A percentile compares a stretch with the other conserved stretches of the same genome.
Evolutionary conservation across 441 rosid genomes (phyloP).

Genomic region (Brassica hybrid): DNA sequence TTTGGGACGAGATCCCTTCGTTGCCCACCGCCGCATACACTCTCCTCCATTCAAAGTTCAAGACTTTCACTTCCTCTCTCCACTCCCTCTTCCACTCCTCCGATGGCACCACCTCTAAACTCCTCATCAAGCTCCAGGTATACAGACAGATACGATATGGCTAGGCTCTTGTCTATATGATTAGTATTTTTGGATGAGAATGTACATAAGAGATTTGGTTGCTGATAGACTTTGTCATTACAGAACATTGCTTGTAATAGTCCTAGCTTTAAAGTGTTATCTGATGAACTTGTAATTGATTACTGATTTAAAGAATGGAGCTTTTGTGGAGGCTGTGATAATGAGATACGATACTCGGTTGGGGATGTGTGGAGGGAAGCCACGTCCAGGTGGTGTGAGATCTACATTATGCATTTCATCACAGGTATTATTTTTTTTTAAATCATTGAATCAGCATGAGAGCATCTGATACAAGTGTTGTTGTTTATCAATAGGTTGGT

Average conservation of each 20-base stretch:
- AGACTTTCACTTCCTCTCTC: slow-evolving; percentile 71
- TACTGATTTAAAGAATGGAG: slow-evolving; percentile 59
- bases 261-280: neutral
- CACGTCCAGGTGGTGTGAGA: slow-evolving; percentile 87
- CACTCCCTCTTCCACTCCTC: slow-evolving; percentile 71
- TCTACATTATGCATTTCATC: slow-evolving; percentile 91
- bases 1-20: slow-evolving; percentile 71
- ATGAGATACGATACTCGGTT: slow-evolving; percentile 88
- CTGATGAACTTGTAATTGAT: neutral
- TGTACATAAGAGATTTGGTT: slow-evolving; percentile 1
- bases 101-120: slow-evolving; percentile 86
- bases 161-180: too few species aligned
- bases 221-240: slow-evolving; percentile 10
- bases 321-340: slow-evolving; percentile 92
- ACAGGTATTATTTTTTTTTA: slow-evolving; percentile 58
- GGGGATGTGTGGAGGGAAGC: slow-evolving; percentile 84
- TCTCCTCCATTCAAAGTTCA: slow-evolving; percentile 76
- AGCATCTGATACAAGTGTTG: neutral
- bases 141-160: too few species aligned
- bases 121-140: slow-evolving; percentile 82
- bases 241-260: slow-evolving; percentile 6
- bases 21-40: slow-evolving; percentile 75
- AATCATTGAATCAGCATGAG: neutral
- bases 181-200: neutral
- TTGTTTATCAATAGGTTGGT: slow-evolving; percentile 70